Evolutionary conservation across 2,329 filamentous ascomycete species (phyloP).

Genomic region (Colletotrichum echinochloae): DNA sequence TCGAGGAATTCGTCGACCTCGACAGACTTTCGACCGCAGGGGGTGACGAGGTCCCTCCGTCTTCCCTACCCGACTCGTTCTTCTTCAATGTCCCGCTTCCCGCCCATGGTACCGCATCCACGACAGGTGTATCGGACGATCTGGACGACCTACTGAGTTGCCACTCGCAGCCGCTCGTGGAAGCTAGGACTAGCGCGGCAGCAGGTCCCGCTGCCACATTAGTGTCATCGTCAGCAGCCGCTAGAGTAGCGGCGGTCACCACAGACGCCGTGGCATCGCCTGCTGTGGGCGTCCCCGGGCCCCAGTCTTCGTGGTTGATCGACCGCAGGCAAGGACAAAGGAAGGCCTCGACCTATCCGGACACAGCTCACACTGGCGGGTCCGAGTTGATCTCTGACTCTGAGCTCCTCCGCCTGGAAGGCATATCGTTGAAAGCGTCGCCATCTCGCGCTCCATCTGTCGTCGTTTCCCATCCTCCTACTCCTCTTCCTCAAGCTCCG

Average conservation of each 20-base stretch:
- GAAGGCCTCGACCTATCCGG: constrained; percentile 42
- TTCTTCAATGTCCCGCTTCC: constrained; percentile 40
- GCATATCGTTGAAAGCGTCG: constrained; percentile 57
- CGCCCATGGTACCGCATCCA: constrained; percentile 34
- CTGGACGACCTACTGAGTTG: constrained; percentile 39
- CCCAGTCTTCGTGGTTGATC: constrained; percentile 40
- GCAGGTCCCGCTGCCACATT: constrained; percentile 40
- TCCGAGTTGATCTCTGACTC: constrained; percentile 59
- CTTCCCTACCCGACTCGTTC: constrained; percentile 39
- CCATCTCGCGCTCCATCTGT: constrained; percentile 41
- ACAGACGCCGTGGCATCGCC: constrained; percentile 23
- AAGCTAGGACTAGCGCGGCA: constrained; percentile 38
- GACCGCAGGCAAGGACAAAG: constrained; percentile 40
- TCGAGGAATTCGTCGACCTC: constrained; percentile 47
- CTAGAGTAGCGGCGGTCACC: constrained; percentile 32
- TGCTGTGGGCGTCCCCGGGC: constrained; percentile 32
- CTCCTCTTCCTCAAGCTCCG: constrained; percentile 45
- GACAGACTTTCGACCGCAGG: constrained; percentile 40
- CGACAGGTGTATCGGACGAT: constrained; percentile 42
- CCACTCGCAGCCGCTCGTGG: constrained; percentile 37
- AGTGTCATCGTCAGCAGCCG: constrained; percentile 34
- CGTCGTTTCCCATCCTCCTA: constrained; percentile 39
- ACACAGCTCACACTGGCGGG: constrained; percentile 34
- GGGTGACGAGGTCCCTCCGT: constrained; percentile 33
- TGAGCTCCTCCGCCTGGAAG: constrained; percentile 60